phyloP scores from a whole-genome alignment of 345 rosid genomes.

The Eucalyptus sp. region DNA sequence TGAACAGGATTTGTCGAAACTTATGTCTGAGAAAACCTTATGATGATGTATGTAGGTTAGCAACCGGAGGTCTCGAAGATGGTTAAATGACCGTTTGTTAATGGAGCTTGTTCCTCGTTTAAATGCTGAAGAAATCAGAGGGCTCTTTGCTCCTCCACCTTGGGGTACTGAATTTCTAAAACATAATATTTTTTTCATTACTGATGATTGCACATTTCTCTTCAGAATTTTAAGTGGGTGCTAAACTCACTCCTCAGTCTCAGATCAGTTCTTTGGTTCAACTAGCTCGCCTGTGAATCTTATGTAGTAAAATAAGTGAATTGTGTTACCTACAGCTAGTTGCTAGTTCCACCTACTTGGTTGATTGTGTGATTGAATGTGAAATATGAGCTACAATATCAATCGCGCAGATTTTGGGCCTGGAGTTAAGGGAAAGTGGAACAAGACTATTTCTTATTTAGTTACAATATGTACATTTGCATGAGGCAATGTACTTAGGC shows the following conservation, averaged over 20 bases:
- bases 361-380: background rate
- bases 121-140: conserved; percentile 77
- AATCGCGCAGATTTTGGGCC: background rate
- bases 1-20: background rate
- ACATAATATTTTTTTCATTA: background rate
- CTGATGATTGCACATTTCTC: background rate
- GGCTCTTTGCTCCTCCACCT: conserved; percentile 98
- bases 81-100: conserved; percentile 82
- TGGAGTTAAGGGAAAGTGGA: background rate
- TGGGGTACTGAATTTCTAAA: conserved; percentile 47
- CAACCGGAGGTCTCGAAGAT: conserved; percentile 75
- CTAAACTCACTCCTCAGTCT: background rate
- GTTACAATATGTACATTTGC: background rate
- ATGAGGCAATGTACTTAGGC: background rate
- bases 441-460: background rate
- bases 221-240: background rate
- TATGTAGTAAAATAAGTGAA: background rate
- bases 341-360: background rate
- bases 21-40: background rate
- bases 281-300: background rate
- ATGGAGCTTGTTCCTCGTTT: conserved; percentile 98
- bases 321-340: background rate
- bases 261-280: background rate
- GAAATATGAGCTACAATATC: background rate
- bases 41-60: conserved; percentile 48